These are phyloP conservation scores for Ascochyta lentis DNA, from an alignment of 2,329 filamentous ascomycete genomes.

Conservation along the genomic window DNA sequence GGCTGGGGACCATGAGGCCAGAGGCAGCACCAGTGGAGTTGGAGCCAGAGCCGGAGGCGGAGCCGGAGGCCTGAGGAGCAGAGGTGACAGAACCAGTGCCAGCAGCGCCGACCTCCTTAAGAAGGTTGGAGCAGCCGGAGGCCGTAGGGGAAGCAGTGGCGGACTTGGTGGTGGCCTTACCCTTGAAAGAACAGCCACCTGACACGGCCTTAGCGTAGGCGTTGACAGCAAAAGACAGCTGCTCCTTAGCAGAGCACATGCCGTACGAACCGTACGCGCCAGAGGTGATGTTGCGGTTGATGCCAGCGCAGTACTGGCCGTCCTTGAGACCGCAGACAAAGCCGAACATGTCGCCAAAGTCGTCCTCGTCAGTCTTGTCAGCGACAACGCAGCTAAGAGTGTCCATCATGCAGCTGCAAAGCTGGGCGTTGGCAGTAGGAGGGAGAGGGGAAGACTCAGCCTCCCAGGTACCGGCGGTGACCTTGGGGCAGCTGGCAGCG, in stretches of 20 bases:
- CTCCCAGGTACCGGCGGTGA: conserved; percentile 68
- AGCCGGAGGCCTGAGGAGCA: conserved; percentile 29
- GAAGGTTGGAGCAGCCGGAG: conserved; percentile 63
- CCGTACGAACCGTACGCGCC: conserved; percentile 79
- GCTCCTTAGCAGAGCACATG: conserved; percentile 74
- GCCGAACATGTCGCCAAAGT: conserved; percentile 74
- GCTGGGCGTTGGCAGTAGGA: conserved; percentile 76
- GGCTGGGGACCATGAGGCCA: conserved; percentile 53
- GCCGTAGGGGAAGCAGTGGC: conserved; percentile 54
- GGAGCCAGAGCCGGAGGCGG: conserved; percentile 17
- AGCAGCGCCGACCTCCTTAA: conserved; percentile 68
- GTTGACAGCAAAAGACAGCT: conserved; percentile 77
- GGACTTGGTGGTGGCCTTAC: conserved; percentile 65
- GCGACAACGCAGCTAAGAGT: conserved; percentile 74
- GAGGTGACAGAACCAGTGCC: conserved; percentile 62
- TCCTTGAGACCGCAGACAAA: conserved; percentile 69
- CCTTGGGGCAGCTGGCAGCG: conserved; percentile 72
- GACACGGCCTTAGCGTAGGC: conserved; percentile 62
- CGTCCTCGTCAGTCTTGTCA: conserved; percentile 60
- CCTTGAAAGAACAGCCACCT: conserved; percentile 74
- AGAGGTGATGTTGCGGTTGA: conserved; percentile 69
- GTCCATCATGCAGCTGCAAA: conserved; percentile 86
- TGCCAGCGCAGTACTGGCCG: conserved; percentile 68
- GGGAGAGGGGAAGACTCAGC: conserved; percentile 73
- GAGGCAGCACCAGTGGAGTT: conserved; percentile 47